Evolutionary conservation across 75 land plant species (phyloP), one percentile per base, ranked within the genome.

Genomic region (Picea glauca): DNA sequence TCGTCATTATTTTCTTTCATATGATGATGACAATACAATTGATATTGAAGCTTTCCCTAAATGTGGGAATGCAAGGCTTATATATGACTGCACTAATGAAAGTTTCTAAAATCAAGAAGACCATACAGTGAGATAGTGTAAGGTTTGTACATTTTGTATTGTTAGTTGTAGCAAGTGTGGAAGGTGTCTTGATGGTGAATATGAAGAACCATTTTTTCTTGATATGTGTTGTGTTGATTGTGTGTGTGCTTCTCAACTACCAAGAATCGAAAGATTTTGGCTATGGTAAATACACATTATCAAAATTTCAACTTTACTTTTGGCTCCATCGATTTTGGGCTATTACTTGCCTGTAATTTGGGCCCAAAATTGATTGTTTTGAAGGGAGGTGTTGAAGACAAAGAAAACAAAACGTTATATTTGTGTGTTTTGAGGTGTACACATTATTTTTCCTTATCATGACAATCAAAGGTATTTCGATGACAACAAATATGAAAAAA

Each of bases 111-210:
- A n/a, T n/a, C n/a, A n/a, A n/a, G n/a, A n/a, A n/a, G n/a, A n/a
- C n/a, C n/a, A n/a, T n/a, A n/a, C n/a, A n/a, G n/a, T n/a, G n/a
- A n/a, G n/a, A n/a, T n/a, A n/a, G n/a, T n/a, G n/a, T n/a, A n/a
- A n/a, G n/a, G n/a, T 78, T 1, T 95, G 98, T 76, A 86, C 81
- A 35, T 50, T 86, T n/a, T 95, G 98, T 78, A 88, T 93, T 57
- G 58, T 84, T 32, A 85, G 98, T 31, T 95, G 98, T 72, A 79
- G 67, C 23, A 82, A 81, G 61, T 95, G 98, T 84, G 98, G 98
- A 9, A 81, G 78, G 50, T 95, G 98, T 64, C 79, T 91, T 8
- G 78, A 89, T 26, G 26, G 40, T 31, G 93, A 81, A 5, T 91
- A 86, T 70, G 93, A 88, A 78, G 95, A 93, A 74, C 93, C 91